Conservation (phyloP, 805 yeast species). For the Vanderwaltozyma polyspora region DNA sequence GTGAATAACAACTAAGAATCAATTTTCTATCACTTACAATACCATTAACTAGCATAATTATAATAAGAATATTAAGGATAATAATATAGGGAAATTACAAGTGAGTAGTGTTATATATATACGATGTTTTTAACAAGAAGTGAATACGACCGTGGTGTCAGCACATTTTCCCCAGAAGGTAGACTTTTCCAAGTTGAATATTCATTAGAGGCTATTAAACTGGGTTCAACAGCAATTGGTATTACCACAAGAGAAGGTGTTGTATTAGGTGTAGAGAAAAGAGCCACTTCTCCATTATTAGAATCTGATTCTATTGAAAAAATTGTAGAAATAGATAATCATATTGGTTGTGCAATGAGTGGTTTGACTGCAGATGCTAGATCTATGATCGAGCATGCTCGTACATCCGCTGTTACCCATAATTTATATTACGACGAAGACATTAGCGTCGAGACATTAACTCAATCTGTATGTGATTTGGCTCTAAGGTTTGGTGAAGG, state of each 20-base stretch:
- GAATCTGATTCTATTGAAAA: slow-evolving; percentile 93
- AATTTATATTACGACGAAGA: slow-evolving; percentile 84
- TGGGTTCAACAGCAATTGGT: slow-evolving; percentile 90
- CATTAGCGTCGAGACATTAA: slow-evolving; percentile 82
- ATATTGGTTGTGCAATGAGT: slow-evolving; percentile 97
- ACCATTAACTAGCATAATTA: too few relatives aligned
- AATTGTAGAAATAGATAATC: slow-evolving; percentile 86
- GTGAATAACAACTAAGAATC: too few relatives aligned
- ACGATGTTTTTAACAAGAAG: slow-evolving; percentile 95
- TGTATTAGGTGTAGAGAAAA: slow-evolving; percentile 89
- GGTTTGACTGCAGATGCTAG: slow-evolving; percentile 98
- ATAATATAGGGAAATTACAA: too few relatives aligned
- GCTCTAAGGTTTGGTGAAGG: slow-evolving; percentile 97
- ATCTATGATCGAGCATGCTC: slow-evolving; percentile 96
- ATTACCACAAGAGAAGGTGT: slow-evolving; percentile 93
- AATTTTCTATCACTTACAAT: too few relatives aligned
- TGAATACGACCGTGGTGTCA: slow-evolving; percentile 97
- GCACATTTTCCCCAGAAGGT: slow-evolving; percentile 98
- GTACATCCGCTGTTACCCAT: slow-evolving; percentile 82
- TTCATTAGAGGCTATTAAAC: slow-evolving; percentile 91
- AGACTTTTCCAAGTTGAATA: slow-evolving; percentile 96
- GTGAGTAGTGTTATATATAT: background rate
- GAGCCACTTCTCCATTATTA: slow-evolving; percentile 84
- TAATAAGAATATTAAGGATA: too few relatives aligned
- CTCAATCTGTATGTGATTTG: slow-evolving; percentile 94